Percentiles rank a stretch among this genome's conserved stretches.
Conservation (phyloP, 2,329 filamentous ascomycete species). For the Fusarium sp. region DNA sequence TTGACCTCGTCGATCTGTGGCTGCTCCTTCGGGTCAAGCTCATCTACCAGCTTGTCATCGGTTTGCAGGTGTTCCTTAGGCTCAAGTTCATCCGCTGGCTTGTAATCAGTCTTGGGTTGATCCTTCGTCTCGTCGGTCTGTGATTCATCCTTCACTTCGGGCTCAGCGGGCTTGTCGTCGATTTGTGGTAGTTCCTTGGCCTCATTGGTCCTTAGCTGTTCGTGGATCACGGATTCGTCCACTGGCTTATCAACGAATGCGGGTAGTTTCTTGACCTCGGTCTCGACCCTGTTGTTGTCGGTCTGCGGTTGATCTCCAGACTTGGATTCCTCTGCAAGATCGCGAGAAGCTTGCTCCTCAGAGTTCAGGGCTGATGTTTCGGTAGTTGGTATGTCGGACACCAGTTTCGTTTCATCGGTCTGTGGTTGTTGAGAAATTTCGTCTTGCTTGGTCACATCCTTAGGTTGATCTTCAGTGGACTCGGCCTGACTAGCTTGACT, state of each 20-base stretch:
- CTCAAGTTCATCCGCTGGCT: neutral
- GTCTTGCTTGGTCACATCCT: conserved; percentile 5
- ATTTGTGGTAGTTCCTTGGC: neutral
- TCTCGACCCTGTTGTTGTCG: neutral
- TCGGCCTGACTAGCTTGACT: conserved; percentile 26
- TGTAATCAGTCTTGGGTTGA: neutral
- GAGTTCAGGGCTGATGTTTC: neutral
- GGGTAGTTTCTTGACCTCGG: neutral
- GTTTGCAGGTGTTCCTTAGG: neutral
- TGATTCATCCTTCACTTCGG: neutral
- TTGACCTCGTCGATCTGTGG: neutral
- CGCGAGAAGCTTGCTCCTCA: neutral
- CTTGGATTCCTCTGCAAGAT: neutral
- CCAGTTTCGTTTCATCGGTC: conserved; percentile 3
- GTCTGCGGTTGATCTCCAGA: neutral
- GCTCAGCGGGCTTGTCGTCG: neutral
- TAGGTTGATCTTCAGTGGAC: conserved; percentile 5
- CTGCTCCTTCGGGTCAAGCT: neutral
- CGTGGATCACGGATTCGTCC: neutral
- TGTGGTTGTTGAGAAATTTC: conserved; percentile 8
- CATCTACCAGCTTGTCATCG: neutral
- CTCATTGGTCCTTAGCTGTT: neutral
- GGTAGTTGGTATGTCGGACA: neutral
- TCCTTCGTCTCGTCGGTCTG: neutral
- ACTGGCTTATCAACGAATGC: neutral